Conservation (phyloP, 257 asterid species). For the Petrea volubilis region DNA sequence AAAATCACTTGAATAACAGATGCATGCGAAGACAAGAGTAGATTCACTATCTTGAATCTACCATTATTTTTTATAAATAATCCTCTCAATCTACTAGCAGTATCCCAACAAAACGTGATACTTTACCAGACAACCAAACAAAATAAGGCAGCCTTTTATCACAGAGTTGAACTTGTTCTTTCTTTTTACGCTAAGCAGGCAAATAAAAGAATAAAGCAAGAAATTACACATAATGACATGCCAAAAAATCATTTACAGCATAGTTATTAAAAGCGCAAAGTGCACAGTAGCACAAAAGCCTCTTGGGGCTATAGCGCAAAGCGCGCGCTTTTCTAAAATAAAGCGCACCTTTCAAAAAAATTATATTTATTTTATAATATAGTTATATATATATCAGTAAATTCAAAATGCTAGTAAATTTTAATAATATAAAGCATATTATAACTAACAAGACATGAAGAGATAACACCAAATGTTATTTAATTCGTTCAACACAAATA, state of each 20-base stretch:
- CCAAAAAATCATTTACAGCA: background rate
- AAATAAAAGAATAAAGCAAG: background rate
- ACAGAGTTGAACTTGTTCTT: background rate
- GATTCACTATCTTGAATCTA: background rate
- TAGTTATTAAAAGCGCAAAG: no score
- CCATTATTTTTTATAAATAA: background rate
- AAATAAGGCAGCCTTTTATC: background rate
- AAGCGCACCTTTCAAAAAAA: no score
- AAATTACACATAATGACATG: background rate
- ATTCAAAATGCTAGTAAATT: no score
- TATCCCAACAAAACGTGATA: slow-evolving; percentile 1
- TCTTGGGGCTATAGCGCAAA: no score
- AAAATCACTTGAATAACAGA: slow-evolving; percentile 21
- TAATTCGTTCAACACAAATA: no score
- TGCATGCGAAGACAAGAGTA: background rate
- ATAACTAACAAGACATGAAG: no score
- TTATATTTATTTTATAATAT: no score
- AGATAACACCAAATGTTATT: no score
- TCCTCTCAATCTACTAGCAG: background rate
- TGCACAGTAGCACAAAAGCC: no score
- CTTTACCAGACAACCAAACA: background rate
- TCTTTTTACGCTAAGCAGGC: background rate
- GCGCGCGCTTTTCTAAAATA: no score
- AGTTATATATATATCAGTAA: no score
- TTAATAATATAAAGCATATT: no score